phyloP scores from a whole-genome alignment of 371 early-diverging fungal genomes.

The Synchytrium microbalum region DNA sequence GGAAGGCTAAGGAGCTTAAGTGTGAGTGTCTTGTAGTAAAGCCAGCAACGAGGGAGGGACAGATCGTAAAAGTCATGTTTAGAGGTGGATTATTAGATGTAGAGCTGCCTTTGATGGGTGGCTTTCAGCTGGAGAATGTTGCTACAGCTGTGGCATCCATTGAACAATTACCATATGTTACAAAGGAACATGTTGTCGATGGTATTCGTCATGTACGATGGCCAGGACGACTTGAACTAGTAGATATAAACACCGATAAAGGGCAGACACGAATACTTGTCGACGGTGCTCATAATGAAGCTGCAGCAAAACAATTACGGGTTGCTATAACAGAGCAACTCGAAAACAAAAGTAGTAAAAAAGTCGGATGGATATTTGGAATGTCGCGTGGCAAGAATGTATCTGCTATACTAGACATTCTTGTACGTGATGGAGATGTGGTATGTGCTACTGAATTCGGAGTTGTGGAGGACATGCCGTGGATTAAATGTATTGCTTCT shows the following conservation, averaged over 20 bases:
- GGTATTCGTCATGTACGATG: conserved; percentile 49
- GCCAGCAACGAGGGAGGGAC: not conserved
- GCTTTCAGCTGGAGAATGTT: conserved; percentile 71
- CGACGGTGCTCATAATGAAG: conserved; percentile 87
- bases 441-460: conserved; percentile 63
- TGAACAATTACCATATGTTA: conserved; percentile 25
- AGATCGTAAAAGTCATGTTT: not conserved
- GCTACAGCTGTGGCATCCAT: conserved; percentile 65
- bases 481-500: conserved; percentile 55
- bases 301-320: conserved; percentile 57
- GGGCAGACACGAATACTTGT: conserved; percentile 42
- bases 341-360: not conserved
- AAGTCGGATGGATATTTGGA: conserved; percentile 70
- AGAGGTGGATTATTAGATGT: not conserved
- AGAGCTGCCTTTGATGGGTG: conserved; percentile 55
- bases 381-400: conserved; percentile 67
- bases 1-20: not conserved
- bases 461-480: conserved; percentile 78
- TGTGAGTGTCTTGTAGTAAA: not conserved
- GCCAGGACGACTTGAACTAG: conserved; percentile 79
- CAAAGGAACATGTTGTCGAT: conserved; percentile 30
- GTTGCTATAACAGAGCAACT: conserved; percentile 12
- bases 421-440: conserved; percentile 49
- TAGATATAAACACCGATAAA: conserved; percentile 14
- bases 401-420: conserved; percentile 40